Conservation (phyloP, 768 basidiomycete genomes). For the Leccinellum albellum region DNA sequence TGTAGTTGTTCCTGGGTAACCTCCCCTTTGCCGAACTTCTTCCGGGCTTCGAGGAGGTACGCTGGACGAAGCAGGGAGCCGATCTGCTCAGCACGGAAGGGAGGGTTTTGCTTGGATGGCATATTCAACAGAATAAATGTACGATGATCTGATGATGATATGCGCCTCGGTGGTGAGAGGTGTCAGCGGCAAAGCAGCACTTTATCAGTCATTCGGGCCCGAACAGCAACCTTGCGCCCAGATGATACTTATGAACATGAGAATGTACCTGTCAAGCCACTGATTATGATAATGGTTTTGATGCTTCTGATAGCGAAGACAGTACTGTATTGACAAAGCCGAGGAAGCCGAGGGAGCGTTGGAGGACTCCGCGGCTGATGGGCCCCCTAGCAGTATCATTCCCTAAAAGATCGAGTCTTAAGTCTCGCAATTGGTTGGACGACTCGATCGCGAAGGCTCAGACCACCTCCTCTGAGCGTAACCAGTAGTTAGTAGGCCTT, state of each 20-base stretch:
- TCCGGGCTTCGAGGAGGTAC: slow-evolving; percentile 37
- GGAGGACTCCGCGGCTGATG: background rate
- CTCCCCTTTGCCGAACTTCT: slow-evolving; percentile 33
- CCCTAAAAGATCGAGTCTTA: background rate
- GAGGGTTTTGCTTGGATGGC: slow-evolving; percentile 29
- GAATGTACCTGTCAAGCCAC: background rate
- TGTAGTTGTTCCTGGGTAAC: slow-evolving; percentile 33
- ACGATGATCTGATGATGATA: background rate
- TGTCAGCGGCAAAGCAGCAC: background rate
- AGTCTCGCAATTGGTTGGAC: too few species aligned
- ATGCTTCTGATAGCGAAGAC: background rate
- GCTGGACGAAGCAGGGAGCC: slow-evolving; percentile 43
- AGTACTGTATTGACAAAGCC: background rate
- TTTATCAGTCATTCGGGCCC: background rate
- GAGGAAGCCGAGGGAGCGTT: background rate
- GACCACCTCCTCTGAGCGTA: background rate
- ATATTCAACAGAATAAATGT: slow-evolving; percentile 4
- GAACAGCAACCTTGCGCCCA: background rate
- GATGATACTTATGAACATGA: background rate
- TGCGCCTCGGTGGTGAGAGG: background rate
- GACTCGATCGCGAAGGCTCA: background rate
- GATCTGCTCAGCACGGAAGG: slow-evolving; percentile 44
- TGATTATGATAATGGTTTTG: background rate
- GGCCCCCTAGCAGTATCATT: background rate
- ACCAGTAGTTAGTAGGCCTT: background rate